Evolutionary conservation across 108 stramenopile species (phyloP), one percentile per base, ranked within the genome.

Genomic region (Pseudonitzschia pungens): DNA sequence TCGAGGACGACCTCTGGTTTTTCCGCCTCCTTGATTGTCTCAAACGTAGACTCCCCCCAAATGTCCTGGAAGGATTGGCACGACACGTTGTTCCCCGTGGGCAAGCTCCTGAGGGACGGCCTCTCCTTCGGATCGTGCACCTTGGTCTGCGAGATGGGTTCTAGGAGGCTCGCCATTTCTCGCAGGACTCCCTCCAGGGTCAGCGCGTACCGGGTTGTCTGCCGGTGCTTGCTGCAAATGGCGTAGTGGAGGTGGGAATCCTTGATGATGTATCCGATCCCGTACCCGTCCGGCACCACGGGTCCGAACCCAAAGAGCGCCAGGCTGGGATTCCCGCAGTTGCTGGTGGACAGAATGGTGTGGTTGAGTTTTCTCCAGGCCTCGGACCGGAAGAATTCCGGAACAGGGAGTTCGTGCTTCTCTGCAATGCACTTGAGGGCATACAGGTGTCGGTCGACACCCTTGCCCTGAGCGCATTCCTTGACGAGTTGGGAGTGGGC

Each of bases 231-330:
- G 70, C 82, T 86, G 18, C 79, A 83, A 44, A 92, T 86, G 36
- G 86, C 80, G 67, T 86, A 95, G 26, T 89, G 83, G 27, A 95
- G 42, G 18, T 87, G 84, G 41, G 76, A 41, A 33, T 95, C 92
- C 55, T 91, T 90, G 70, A 92, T 95, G 36, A 95, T 91, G 77
- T 95, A 95, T 11, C 94, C 94, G 40, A 95, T 81, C 36, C 94
- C 93, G 72, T 84, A 85, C 12, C 86, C 89, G 71, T 90, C 86
- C 2, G 83, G 76, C 1, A 84, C 60, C 44, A 88, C 92, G 2
- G 94, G 92, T 43, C 94, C 94, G 73, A 95, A 95, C 0, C 94
- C 94, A 75, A 95, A 95, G 21, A 87, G 72, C n/a, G 83, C 56
- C 24, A 95, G 73, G 14, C 83, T 71, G n/a, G 94, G 91, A 77